Evolutionary conservation across 2,329 filamentous ascomycete genomes (phyloP), one percentile per base, ranked within the genome.

Genomic region (Cladosporium cucumerinum): DNA sequence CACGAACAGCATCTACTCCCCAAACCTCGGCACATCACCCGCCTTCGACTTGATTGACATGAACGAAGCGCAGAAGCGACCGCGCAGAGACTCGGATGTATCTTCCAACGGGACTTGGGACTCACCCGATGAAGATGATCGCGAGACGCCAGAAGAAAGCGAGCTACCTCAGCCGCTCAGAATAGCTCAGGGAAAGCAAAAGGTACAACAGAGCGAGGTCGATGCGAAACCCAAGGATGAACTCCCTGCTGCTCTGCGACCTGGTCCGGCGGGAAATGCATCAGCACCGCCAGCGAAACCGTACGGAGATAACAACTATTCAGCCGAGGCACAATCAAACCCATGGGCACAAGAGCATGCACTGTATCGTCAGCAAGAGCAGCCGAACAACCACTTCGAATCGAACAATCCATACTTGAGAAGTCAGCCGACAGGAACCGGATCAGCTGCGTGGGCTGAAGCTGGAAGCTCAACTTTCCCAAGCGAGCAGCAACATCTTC

Each of bases 331-430:
- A 52, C 66, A 70, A 30, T 57, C 68, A 14, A 74, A 75, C 66
- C 73, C 71, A 49, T 73, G 72, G 67, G 66, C 65, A 28, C 60
- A 62, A 23, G 34, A 54, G 16, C 28, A 52, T 18, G 21, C 21
- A 43, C 59, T 30, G 16, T 32, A 52, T 10, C 46, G 30, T 8
- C 60, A 62, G 26, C 25, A 51, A 32, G 60, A 62, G 5, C 60
- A 62, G 8, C 12, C 48, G 5, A 43, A 63, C 36, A 64, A 32
- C 25, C 73, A 75, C 1, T 67, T 79, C 23, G 69, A 78, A 65
- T 80, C 78, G 3, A 79, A 81, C 66, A 81, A 81, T 63, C 80
- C 80, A 10, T 81, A 81, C 66, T 32, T 65, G 12, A 52, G 25
- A 16, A 59, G 23, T 25, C 55, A 65, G 57, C 54, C 26, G 23